Base-by-base conservation (phyloP, 2,329 filamentous ascomycete species). In the Paraphoma chrysanthemicola region DNA sequence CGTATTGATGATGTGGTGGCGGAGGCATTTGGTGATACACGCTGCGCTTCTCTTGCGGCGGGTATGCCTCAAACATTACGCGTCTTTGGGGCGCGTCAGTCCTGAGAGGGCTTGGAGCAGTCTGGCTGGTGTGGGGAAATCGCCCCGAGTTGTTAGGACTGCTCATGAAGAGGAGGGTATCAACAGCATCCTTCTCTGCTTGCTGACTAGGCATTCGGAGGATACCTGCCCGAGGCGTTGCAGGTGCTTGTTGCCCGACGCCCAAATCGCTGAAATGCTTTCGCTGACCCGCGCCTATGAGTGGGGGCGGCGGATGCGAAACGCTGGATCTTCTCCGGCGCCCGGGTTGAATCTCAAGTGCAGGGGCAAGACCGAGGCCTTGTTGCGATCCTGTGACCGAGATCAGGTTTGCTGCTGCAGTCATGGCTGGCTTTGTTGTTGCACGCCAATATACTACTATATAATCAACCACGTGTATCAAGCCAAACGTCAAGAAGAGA, bases 131-230 rank as follows among this genome's bases (percentile, higher is more conserved):
- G 6, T 72, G 65, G 30, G 73, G 60, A 6, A 72, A 59, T 23
- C 70, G 64, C 43, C 68, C 60, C 1, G 89, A 89, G 73, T 91
- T 90, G 14, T 88, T 88, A 0, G 90, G 90, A 60, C 89, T 91
- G 68, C 90, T 92, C 87, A 95, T 90, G 69, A 93, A 93, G 28
- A 94, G 80, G 23, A 95, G 78, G 0, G 90, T 90, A 70, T 93
- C 91, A 45, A 94, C 87, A 6, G 91, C 91, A 67, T 94, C 91
- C 69, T 93, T 90, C 70, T 95, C 91, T 49, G 81, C 82, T 59
- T 90, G 85, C 60, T 91, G 88, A 53, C 88, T 88, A 0, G 88
- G 88, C 30, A 89, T 90, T 58, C 88, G 87, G 4, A 90, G 78
- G 14, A 88, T 85, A 7, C 85, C 81, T 51, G 71, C 61, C 77